Evolutionary conservation across 164 flowering plant species (phyloP), one percentile per base, ranked within the genome.

Genomic region (Liquidambar formosana): DNA sequence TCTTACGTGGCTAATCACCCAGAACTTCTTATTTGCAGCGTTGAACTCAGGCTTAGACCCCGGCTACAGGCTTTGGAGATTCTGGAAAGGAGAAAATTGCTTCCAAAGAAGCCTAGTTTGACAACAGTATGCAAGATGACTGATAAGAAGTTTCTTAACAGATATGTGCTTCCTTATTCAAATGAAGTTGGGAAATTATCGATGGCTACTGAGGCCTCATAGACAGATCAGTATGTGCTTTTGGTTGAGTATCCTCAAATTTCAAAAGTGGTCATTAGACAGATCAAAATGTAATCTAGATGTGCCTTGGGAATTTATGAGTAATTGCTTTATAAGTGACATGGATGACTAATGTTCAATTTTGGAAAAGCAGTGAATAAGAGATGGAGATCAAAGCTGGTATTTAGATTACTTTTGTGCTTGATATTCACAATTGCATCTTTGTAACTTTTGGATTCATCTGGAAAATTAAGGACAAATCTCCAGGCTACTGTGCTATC

Each of bases 11-110:
- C 71, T 53, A 44, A 28, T 6, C 61, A 74, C 49, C 70, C 81
- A 3, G 66, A 44, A 2, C 45, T 76, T 25, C 58, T 78, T 10
- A 16, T 63, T n/a, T 63, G 13, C 70, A 78, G 79, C 26, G 25
- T 71, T 21, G 76, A 76, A 19, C 41, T 33, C 0, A 73, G 73
- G 65, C 33, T 75, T 48, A 76, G 68, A 48, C 84, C 84, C 8
- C 77, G 84, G 33, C 21, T 78, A 12, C 21, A 4, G 15, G 64
- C 76, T 45, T 16, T 76, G 27, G 63, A 65, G 25, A 22, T 64
- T 57, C 65, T 80, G 48, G 61, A 69, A 61, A 45, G 60, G 10
- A 75, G 73, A 61, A 72, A 75, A 49, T 57, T 79, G 68, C 64
- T 76, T 10, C 10, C 21, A 14, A 68, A 45, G 10, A 64, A 57